These are phyloP conservation scores for Metschnikowia noctiluminum DNA, from an alignment of 805 yeast genomes.

Conservation along the genomic window DNA sequence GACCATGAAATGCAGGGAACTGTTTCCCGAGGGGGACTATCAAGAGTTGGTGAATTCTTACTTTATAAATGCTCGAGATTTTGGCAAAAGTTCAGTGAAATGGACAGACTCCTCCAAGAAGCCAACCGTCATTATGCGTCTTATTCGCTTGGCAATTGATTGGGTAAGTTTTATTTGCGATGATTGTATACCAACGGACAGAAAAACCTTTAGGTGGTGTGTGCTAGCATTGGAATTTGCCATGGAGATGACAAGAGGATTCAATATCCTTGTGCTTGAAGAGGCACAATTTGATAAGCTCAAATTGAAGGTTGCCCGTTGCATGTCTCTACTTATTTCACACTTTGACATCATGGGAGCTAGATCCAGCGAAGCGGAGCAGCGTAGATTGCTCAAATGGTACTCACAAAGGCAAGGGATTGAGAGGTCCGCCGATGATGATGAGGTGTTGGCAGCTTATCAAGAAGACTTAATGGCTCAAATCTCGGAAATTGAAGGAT, in stretches of 20 bases:
- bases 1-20: slow-evolving; percentile 51
- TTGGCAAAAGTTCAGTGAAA: slow-evolving; percentile 68
- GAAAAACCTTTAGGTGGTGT: slow-evolving; percentile 92
- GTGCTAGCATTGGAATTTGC: slow-evolving; percentile 94
- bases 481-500: slow-evolving; percentile 59
- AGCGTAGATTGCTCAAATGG: slow-evolving; percentile 53
- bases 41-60: slow-evolving; percentile 75
- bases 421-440: slow-evolving; percentile 41
- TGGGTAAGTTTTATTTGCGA: slow-evolving; percentile 94
- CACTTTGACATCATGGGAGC: slow-evolving; percentile 99
- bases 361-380: slow-evolving; percentile 70
- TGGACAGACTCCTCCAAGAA: slow-evolving; percentile 63
- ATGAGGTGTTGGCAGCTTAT: slow-evolving; percentile 44
- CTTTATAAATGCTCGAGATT: slow-evolving; percentile 76
- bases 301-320: slow-evolving; percentile 83
- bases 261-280: slow-evolving; percentile 75
- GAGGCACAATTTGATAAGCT: slow-evolving; percentile 71
- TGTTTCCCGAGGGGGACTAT: slow-evolving; percentile 49
- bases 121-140: slow-evolving; percentile 63
- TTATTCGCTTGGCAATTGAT: slow-evolving; percentile 74
- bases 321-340: slow-evolving; percentile 88
- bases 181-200: slow-evolving; percentile 90
- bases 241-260: slow-evolving; percentile 89
- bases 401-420: slow-evolving; percentile 52
- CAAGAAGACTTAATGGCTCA: slow-evolving; percentile 67